phyloP scores from a whole-genome alignment of 1,284 basidiomycete genomes.

The Mycena sp. region DNA sequence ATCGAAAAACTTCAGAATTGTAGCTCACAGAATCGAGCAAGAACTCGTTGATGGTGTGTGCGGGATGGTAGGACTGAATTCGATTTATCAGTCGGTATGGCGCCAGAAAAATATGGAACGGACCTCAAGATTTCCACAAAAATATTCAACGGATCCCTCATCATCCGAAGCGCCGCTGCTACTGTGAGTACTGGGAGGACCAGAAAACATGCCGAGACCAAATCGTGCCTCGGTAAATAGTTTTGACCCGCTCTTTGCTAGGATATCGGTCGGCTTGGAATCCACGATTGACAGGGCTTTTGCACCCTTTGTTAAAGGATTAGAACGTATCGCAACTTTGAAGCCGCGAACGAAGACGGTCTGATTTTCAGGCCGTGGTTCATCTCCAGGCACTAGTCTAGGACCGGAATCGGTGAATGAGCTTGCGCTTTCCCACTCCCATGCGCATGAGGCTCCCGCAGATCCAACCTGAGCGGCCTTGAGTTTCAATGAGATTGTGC shows the following conservation, averaged over 20 bases:
- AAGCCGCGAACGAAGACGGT: slow-evolving; percentile 22
- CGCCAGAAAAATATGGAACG: background rate
- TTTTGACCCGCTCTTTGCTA: background rate
- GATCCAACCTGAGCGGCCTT: slow-evolving; percentile 9
- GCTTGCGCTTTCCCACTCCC: slow-evolving; percentile 19
- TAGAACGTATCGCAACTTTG: slow-evolving; percentile 9
- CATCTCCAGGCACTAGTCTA: background rate
- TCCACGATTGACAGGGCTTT: background rate
- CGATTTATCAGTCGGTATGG: background rate
- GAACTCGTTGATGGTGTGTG: background rate
- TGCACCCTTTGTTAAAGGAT: background rate
- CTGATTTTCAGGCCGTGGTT: slow-evolving; percentile 6
- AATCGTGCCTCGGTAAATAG: background rate
- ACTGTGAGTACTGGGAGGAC: background rate
- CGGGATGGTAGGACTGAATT: background rate
- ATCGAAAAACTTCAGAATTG: background rate
- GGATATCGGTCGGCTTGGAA: background rate
- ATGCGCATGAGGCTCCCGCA: background rate
- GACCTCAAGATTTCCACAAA: background rate
- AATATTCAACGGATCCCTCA: background rate
- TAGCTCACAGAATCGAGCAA: slow-evolving; percentile 9
- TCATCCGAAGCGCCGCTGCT: background rate
- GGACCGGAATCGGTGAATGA: slow-evolving; percentile 15
- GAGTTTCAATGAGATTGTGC: slow-evolving; percentile 1
- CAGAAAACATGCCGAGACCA: background rate